Base-by-base conservation (phyloP, 352 stramenopile genomes). In the Saprolegnia parasitica region DNA sequence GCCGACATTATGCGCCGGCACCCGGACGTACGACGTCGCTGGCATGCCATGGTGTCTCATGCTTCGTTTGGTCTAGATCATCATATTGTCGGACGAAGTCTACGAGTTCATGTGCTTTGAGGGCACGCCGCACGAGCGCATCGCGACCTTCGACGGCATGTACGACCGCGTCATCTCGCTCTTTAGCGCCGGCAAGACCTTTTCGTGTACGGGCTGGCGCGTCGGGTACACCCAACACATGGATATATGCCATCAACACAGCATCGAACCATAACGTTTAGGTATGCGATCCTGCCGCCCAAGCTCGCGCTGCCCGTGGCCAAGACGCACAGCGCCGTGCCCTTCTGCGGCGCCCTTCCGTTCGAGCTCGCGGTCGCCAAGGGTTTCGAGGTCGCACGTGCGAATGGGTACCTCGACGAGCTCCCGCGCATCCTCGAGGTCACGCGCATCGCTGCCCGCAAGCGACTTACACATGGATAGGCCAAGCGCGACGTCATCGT, bases 51-150 rank as follows among this genome's bases (percentile, higher is more conserved):
- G n/a, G n/a, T n/a, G n/a, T n/a, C n/a, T n/a, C n/a, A n/a, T n/a
- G n/a, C n/a, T n/a, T n/a, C 4, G 4, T 20, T 16, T 65, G 39
- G 20, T 56, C n/a, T 60, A 67, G 62, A 62, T 93, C 70, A 86
- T 98, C 23, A 84, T 99, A 26, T 84, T 99, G 45, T 98, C 92
- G 23, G 97, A 99, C 79, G 97, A 99, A 79, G 97, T 99, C 26
- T 99, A 99, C 81, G 97, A 99, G 76, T 97, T 97, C 78, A 98
- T 98, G 71, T 80, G 93, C 52, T 96, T 95, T 46, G 88, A 95
- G 71, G 81, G 82, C 52, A 81, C 81, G 46, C 75, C 78, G 56
- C 85, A 93, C 68, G 77, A 84, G 63, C 85, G 83, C 60, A 80
- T 93, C 56, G 88, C 88, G n/a, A 89, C 76, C 58, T 78, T 95